Percentiles rank a stretch among this genome's conserved stretches.
phyloP scores from a whole-genome alignment of 2,329 filamentous ascomycete species.

The Thelonectria rubi region DNA sequence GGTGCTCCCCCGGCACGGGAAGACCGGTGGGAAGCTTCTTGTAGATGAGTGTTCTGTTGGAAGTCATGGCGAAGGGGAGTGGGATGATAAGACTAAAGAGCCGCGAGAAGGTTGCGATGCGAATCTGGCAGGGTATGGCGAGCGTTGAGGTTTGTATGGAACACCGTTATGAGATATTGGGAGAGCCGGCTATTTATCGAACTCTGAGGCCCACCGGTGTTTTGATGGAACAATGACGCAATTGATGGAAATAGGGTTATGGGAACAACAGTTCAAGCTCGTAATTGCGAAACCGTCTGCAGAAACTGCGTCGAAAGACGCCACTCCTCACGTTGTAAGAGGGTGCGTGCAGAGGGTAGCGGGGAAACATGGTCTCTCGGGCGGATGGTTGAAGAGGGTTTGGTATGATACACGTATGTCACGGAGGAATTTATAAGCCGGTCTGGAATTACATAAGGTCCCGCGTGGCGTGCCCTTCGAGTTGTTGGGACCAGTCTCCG shows the following conservation, averaged over 20 bases:
- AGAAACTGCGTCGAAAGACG: not conserved
- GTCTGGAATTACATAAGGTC: not conserved
- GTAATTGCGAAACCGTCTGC: not conserved
- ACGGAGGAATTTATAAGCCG: slow-evolving; percentile 5
- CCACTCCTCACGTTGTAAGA: not conserved
- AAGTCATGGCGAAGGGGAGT: slow-evolving; percentile 43
- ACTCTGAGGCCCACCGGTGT: not conserved
- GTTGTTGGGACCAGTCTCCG: not conserved
- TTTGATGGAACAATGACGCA: slow-evolving; percentile 6
- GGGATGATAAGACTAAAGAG: not conserved
- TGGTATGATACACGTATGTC: too few species aligned
- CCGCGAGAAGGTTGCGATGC: too few species aligned
- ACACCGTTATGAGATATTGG: not conserved
- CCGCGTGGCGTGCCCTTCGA: not conserved
- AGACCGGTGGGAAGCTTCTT: slow-evolving; percentile 72
- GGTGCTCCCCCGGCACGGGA: slow-evolving; percentile 75
- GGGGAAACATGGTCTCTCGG: not conserved
- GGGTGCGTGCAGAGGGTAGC: not conserved
- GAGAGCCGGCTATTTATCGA: not conserved
- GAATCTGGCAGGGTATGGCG: not conserved
- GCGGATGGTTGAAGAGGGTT: too few species aligned
- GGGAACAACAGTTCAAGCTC: not conserved
- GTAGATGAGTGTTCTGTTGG: slow-evolving; percentile 81
- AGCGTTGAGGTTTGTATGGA: slow-evolving; percentile 1
- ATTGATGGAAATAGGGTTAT: not conserved